A percentile compares a stretch with the other conserved stretches of the same genome.
phyloP scores from a whole-genome alignment of 768 basidiomycete genomes.

The Leucogyrophana mollusca region DNA sequence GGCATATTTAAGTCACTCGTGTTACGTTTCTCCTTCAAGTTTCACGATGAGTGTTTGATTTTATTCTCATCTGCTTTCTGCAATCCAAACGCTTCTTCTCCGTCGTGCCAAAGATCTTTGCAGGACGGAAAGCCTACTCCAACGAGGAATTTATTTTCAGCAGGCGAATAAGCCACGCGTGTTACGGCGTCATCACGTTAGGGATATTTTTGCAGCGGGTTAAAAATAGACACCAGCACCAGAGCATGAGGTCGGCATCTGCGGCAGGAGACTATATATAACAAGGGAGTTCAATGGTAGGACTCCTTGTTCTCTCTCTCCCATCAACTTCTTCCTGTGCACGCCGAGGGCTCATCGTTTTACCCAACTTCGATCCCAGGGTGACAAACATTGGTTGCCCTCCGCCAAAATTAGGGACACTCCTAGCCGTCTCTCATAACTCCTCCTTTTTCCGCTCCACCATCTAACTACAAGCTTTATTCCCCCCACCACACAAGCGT shows the following conservation, averaged over 20 bases:
- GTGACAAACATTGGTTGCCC: not conserved
- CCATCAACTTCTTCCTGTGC: not conserved
- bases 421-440: not conserved
- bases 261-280: not conserved
- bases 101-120: too few species aligned
- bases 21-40: too few species aligned
- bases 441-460: not conserved
- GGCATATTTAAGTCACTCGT: too few species aligned
- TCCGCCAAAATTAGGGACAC: conserved; percentile 4
- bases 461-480: too few species aligned
- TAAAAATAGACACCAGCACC: not conserved
- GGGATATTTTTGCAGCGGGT: not conserved
- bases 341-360: not conserved
- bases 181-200: too few species aligned
- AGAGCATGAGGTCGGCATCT: not conserved
- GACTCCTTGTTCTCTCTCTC: not conserved
- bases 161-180: too few species aligned
- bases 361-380: not conserved
- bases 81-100: too few species aligned
- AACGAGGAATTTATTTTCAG: too few species aligned
- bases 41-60: too few species aligned
- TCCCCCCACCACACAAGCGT: not conserved
- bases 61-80: too few species aligned
- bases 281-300: not conserved
- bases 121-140: too few species aligned